phyloP scores from a whole-genome alignment of 768 basidiomycete genomes.

The Symmetrospora coprosmae region DNA sequence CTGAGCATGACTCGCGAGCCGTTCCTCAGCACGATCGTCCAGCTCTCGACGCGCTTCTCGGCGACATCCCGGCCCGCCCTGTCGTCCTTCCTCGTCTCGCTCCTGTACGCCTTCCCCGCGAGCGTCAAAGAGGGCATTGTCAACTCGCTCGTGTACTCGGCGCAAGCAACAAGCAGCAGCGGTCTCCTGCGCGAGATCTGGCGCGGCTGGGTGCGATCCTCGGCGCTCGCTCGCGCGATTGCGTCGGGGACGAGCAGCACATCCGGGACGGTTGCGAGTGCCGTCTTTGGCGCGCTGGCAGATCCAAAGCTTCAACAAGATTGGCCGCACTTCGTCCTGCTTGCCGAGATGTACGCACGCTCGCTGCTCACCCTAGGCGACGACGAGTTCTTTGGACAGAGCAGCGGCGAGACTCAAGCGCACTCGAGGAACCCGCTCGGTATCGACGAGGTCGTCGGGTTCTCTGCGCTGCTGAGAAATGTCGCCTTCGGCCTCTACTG shows the following conservation, averaged over 20 bases:
- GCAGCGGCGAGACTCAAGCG: neutral
- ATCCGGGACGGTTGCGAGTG: constrained; percentile 3
- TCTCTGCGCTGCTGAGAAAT: constrained; percentile 66
- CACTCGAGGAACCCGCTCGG: constrained; percentile 56
- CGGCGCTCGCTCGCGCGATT: constrained; percentile 49
- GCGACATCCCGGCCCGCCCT: constrained; percentile 17
- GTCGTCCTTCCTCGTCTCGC: constrained; percentile 11
- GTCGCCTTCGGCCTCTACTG: constrained; percentile 68
- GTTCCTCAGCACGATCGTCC: constrained; percentile 2
- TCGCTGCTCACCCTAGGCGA: constrained; percentile 82
- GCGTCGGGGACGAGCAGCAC: constrained; percentile 31
- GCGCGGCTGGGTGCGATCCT: constrained; percentile 49
- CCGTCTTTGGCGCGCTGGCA: constrained; percentile 26
- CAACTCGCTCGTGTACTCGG: constrained; percentile 19
- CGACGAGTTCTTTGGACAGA: constrained; percentile 74
- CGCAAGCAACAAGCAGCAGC: constrained; percentile 39
- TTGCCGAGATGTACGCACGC: constrained; percentile 68
- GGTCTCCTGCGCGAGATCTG: constrained; percentile 64
- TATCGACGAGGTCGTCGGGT: constrained; percentile 61
- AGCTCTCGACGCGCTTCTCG: constrained; percentile 11
- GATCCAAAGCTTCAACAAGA: constrained; percentile 42
- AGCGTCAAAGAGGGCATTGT: constrained; percentile 11
- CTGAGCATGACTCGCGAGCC: constrained; percentile 10
- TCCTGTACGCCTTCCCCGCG: constrained; percentile 9
- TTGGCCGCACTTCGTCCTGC: constrained; percentile 62